These are phyloP conservation scores for Globisporangium cystogenes DNA, from an alignment of 352 stramenopile genomes.

Conservation along the genomic window DNA sequence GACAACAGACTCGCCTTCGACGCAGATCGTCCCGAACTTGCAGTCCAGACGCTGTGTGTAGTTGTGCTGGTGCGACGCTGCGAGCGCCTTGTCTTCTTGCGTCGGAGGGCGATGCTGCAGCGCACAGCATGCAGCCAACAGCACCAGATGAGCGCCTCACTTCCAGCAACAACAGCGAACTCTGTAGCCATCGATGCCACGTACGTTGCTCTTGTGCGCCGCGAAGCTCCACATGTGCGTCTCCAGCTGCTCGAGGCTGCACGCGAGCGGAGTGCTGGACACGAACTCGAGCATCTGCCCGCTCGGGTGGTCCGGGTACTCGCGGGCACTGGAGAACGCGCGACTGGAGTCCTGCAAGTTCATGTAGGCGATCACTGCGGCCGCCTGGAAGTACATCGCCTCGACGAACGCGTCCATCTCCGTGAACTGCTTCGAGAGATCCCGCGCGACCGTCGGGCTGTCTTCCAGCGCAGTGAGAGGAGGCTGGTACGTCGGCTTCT, in stretches of 20 bases:
- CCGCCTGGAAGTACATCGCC: not conserved
- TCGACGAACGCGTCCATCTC: not conserved
- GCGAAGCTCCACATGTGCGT: not conserved
- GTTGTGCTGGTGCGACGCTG: not conserved
- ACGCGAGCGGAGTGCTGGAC: not conserved
- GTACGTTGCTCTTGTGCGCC: not conserved
- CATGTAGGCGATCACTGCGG: not conserved
- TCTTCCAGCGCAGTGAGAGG: not conserved
- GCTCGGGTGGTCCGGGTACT: constrained; percentile 3
- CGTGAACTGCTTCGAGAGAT: not conserved
- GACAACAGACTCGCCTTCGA: not conserved
- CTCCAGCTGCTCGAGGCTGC: not conserved
- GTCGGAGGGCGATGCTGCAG: not conserved
- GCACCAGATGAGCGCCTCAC: not conserved
- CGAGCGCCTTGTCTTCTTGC: not conserved
- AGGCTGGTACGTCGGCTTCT: not conserved
- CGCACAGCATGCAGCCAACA: no score
- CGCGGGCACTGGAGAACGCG: constrained; percentile 1
- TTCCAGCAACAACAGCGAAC: not conserved
- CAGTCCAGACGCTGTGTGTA: constrained; percentile 3
- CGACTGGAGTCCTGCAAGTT: not conserved
- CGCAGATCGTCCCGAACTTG: not conserved
- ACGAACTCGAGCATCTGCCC: constrained; percentile 3
- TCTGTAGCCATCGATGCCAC: not conserved
- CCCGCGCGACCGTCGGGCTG: not conserved